A percentile compares a stretch with the other conserved stretches of the same genome.
Conservation (phyloP, 805 yeast species). For the Pichia scutulata region DNA sequence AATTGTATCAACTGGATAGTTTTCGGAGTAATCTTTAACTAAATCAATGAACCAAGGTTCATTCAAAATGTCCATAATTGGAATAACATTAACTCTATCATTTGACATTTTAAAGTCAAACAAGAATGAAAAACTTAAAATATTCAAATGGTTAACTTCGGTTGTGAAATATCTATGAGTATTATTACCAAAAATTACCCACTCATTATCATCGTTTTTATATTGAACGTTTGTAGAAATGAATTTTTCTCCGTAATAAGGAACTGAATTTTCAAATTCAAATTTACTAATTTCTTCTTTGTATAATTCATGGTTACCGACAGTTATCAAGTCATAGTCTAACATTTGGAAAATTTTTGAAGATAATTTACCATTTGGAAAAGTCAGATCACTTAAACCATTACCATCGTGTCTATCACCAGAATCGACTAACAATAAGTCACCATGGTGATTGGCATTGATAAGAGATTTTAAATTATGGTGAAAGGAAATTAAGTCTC, state of each 20-base stretch:
- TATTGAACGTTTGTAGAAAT: constrained; percentile 68
- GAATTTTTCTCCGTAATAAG: constrained; percentile 54
- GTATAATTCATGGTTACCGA: constrained; percentile 92
- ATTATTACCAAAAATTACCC: constrained; percentile 60
- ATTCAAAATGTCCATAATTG: constrained; percentile 44
- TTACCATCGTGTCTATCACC: constrained; percentile 96
- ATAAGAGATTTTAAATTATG: constrained; percentile 34
- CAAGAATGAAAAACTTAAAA: constrained; percentile 70
- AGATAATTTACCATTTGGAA: constrained; percentile 60
- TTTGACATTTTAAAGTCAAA: constrained; percentile 67
- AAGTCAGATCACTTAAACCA: constrained; percentile 76
- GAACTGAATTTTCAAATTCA: constrained; percentile 57
- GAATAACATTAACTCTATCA: constrained; percentile 53
- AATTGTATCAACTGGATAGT: constrained; percentile 49
- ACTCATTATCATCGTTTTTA: constrained; percentile 33
- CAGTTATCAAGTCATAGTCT: constrained; percentile 70
- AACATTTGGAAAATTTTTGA: constrained; percentile 53
- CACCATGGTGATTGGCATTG: constrained; percentile 36
- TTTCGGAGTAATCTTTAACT: constrained; percentile 26
- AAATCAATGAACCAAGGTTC: constrained; percentile 59
- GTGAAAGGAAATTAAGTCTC: constrained; percentile 73
- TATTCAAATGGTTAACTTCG: constrained; percentile 37
- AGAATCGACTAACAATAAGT: constrained; percentile 70
- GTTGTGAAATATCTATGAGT: constrained; percentile 62
- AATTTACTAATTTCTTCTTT: constrained; percentile 50